Evolutionary conservation across 2,329 filamentous ascomycete genomes (phyloP), one percentile per base, ranked within the genome.

Genomic region (Fusarium begoniae): DNA sequence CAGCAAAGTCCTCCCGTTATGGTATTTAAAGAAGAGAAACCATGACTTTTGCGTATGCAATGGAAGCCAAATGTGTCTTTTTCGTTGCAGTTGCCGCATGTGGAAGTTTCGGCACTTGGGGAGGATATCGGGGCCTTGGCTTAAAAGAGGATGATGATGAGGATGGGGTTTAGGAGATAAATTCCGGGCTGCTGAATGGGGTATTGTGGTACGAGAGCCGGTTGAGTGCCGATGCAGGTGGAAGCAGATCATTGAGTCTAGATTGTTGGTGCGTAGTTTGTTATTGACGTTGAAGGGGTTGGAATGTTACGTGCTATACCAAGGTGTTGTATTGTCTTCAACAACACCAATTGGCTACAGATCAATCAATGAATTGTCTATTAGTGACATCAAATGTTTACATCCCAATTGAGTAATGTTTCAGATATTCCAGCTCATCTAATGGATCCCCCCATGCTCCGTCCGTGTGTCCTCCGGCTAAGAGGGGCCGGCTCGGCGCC

Each of bases 401-500:
- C 18, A 1, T 44, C 60, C 24, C 35, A 51, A 37, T 26, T 30
- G 2, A 37, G 41, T 8, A 48, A 57, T 67, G 53, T 68, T 57
- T 68, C 14, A 53, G 35, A 53, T 62, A 38, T 26, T 48, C 37
- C 40, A 48, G 24, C 43, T 43, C 50, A 8, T 41, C 30, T 60
- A 50, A 63, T 43, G 50, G 50, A 64, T 54, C 32, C 30, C n/a
- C 30, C 50, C 38, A 62, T 44, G 35, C 48, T 69, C 48, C 59
- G 65, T 35, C 48, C 59, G 65, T 35, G 44, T 32, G 48, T 60
- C 17, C n/a, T 45, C 54, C 60, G 68, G 47, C 61, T 70, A 60
- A 43, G 67, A 71, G 67, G 53, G 69, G 63, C 69, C 69, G 69
- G 58, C 69, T 72, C 69, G 69, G 69, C 53, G 53, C 15, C 45